Base-by-base conservation (phyloP, 2,329 filamentous ascomycete species). In the Arthroderma sp. region DNA sequence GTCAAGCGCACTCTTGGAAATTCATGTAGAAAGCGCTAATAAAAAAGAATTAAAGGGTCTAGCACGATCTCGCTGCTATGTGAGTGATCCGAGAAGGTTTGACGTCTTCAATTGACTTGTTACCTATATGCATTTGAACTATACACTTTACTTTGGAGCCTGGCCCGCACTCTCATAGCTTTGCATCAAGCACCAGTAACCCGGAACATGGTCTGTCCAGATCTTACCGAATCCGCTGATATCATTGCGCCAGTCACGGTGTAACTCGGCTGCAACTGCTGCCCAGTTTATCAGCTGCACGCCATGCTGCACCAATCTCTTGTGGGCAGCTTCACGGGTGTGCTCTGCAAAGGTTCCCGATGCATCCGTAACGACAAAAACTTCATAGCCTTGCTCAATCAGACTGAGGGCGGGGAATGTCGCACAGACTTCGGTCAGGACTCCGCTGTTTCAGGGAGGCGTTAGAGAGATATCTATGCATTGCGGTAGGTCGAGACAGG, bases 391-490 rank as follows among this genome's bases (percentile, higher is more conserved):
- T 37, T 76, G 80, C 9, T 78, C 73, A 32, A 79, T 70, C 4
- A 86, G 74, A 1, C 80, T 82, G n/a, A 86, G 71, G 0, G 83
- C 79, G 4, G 83, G 71, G 68, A 86, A 86, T 0, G 82, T 69
- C 22, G 80, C 83, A 70, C 72, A 41, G 15, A 41, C 3, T 41
- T 41, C 27, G 2, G 15, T 52, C 41, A 48, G 47, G n/a, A 43
- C 42, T 11, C 31, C 33, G 41, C 30, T 36, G 3, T 42, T 30
- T 29, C 31, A 22, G 15, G 33, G 6, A 15, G 34, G 32, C n/a
- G 15, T 22, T 22, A 22, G 15, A 22, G 15, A 22, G 15, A 22
- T 22, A 22, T 22, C 15, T 22, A 22, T 22, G 15, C 15, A 22
- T 22, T 22, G 15, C 15, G 15, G 15, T 22, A 22, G 15, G 15